Percentiles rank a stretch among this genome's conserved stretches.
Conservation (phyloP, 2,329 filamentous ascomycete genomes). For the Penicillium sp. region DNA sequence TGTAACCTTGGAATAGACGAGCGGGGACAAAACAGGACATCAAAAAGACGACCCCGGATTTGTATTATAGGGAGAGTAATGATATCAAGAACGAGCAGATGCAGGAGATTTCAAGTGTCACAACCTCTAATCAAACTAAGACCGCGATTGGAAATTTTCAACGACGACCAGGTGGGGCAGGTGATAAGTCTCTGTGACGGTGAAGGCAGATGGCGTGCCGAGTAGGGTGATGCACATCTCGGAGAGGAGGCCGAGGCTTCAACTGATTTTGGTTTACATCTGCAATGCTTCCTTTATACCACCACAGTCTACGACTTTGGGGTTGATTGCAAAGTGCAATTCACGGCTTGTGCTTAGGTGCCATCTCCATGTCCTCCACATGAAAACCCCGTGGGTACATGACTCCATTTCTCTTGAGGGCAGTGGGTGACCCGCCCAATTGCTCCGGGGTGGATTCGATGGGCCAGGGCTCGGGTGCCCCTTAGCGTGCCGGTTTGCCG, state of each 20-base stretch:
- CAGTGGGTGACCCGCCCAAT: neutral
- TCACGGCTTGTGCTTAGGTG: neutral
- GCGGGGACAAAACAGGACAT: no score
- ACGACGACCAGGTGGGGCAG: constrained; percentile 12
- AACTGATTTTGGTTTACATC: neutral
- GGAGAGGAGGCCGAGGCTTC: constrained; percentile 5
- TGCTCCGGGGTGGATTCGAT: neutral
- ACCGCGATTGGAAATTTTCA: constrained; percentile 2
- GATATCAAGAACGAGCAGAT: neutral
- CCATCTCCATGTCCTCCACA: neutral
- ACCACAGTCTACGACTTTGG: neutral
- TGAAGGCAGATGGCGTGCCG: constrained; percentile 2
- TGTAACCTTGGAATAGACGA: no score
- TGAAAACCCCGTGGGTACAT: constrained; percentile 8
- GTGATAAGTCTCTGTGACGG: constrained; percentile 6
- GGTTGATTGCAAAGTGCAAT: neutral
- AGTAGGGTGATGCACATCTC: constrained; percentile 2
- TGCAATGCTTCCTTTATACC: neutral
- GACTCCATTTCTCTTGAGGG: neutral
- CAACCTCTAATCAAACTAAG: neutral
- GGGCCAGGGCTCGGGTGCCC: neutral
- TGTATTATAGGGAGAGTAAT: neutral
- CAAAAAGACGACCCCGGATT: no score
- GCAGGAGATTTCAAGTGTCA: neutral
- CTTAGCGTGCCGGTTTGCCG: constrained; percentile 36